Evolutionary conservation across 345 rosid genomes (phyloP), one percentile per base, ranked within the genome.

Genomic region (Noccaea bulbosa): DNA sequence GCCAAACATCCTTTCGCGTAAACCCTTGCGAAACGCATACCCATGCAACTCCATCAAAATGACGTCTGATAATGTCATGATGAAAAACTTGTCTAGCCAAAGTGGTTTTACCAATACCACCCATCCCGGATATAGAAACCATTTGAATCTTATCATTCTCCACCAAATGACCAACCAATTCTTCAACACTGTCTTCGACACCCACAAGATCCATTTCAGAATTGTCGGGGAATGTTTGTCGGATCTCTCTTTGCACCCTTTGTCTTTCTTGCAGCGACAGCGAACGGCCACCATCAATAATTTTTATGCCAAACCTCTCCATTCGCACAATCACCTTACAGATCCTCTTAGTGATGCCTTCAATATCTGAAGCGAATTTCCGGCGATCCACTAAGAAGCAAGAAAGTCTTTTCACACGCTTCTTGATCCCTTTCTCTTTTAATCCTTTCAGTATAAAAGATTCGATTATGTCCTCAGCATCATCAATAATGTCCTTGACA

Each of bases 51-150:
- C 70, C 38, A 0, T 70, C 70, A 9, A 79, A 85, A 24, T 22
- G 54, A 43, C 41, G 40, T 49, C 75, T 65, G 2, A 79, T 57
- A 0, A 32, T n/a, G 6, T 12, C 7, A 34, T 67, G 75, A 39
- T 71, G 22, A n/a, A 68, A 45, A 0, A 82, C 47, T 40, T 71
- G 72, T 48, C 16, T 77, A 0, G 85, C 85, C 0, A 85, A 60
- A 5, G 89, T 48, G 2, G 87, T 85, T 66, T 81, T 85, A 4
- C 86, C 86, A 14, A 81, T 62, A 16, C 86, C 89, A 0, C 85
- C 84, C 86, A 83, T 83, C 14, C 89, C 87, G 9, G 70, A 56
- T 8, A 85, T 65, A 0, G 78, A 65, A 24, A 83, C 74, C 24
- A 71, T 67, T 11, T 44, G 41, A 8, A n/a, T 24, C 1, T 67